A percentile compares a stretch with the other conserved stretches of the same genome.
These are phyloP conservation scores for Collariella sp. DNA, from an alignment of 495 filamentous ascomycete genomes.

Conservation along the genomic window DNA sequence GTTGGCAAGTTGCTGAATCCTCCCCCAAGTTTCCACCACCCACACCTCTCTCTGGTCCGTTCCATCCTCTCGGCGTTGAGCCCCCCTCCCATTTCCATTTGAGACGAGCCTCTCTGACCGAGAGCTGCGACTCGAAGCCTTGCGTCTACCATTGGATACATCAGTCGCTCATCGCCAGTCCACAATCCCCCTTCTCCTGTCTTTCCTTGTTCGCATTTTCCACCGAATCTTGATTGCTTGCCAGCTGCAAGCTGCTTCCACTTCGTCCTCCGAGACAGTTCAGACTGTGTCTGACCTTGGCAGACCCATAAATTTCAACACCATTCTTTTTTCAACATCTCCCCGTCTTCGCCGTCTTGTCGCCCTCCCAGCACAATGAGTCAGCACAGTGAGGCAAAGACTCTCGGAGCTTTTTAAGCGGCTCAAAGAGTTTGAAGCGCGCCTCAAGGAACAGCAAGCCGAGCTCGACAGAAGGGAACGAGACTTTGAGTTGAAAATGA, in stretches of 20 bases:
- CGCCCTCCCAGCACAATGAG: conserved; percentile 14
- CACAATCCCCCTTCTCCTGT: conserved; percentile 16
- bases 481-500: conserved; percentile 11
- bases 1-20: not conserved
- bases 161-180: conserved; percentile 19
- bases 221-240: conserved; percentile 8
- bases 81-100: not conserved
- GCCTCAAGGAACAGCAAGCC: conserved; percentile 12
- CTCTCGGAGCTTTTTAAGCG: no score
- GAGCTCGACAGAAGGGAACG: conserved; percentile 16
- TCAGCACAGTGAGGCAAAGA: conserved; percentile 12
- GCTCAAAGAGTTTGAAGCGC: conserved; percentile 14
- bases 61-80: no score
- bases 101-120: conserved; percentile 6
- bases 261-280: conserved; percentile 4
- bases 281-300: not conserved
- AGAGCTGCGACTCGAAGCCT: conserved; percentile 16
- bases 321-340: not conserved
- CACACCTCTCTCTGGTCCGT: no score
- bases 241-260: conserved; percentile 10
- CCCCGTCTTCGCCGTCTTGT: not conserved
- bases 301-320: conserved; percentile 4
- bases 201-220: not conserved
- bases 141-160: conserved; percentile 25
- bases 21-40: conserved; percentile 6